Percentiles rank a stretch among this genome's conserved stretches.
Conservation (phyloP, 352 stramenopile species). For the Phytophthora ohioensis region DNA sequence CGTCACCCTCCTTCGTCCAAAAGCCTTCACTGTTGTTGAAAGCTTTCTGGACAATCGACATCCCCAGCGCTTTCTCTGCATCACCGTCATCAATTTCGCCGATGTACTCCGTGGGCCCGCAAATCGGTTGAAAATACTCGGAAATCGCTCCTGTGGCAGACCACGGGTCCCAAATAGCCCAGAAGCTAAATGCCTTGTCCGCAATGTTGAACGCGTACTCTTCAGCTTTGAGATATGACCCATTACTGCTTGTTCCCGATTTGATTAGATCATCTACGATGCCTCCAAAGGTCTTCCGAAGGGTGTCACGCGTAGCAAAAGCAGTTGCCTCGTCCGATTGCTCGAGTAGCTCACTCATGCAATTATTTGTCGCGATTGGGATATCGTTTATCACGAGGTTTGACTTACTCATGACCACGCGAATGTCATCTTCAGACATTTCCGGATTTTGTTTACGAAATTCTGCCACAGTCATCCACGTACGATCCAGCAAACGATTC, state of each 20-base stretch:
- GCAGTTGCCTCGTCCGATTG: constrained; percentile 28
- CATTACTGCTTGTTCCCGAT: constrained; percentile 42
- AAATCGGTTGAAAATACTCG: constrained; percentile 60
- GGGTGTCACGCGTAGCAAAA: constrained; percentile 46
- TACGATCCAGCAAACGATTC: constrained; percentile 42
- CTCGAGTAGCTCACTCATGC: constrained; percentile 39
- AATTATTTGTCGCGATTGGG: constrained; percentile 55
- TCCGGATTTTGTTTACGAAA: constrained; percentile 29
- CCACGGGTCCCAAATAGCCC: constrained; percentile 53
- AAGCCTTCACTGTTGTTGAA: constrained; percentile 50
- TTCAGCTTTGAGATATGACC: constrained; percentile 34
- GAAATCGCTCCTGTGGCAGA: constrained; percentile 52
- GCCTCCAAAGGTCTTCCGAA: constrained; percentile 55
- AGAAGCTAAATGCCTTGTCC: constrained; percentile 49
- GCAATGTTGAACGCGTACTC: constrained; percentile 54
- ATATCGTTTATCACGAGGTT: constrained; percentile 63
- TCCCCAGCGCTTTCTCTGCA: constrained; percentile 46
- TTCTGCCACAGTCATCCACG: constrained; percentile 46
- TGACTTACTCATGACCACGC: constrained; percentile 43
- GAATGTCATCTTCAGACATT: constrained; percentile 44
- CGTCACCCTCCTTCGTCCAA: constrained; percentile 44
- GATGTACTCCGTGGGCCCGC: constrained; percentile 48
- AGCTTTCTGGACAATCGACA: constrained; percentile 44
- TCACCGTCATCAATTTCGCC: constrained; percentile 56
- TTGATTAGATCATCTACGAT: constrained; percentile 58